Evolutionary conservation across 2,329 filamentous ascomycete species (phyloP).

Genomic region (Apiospora aurea): DNA sequence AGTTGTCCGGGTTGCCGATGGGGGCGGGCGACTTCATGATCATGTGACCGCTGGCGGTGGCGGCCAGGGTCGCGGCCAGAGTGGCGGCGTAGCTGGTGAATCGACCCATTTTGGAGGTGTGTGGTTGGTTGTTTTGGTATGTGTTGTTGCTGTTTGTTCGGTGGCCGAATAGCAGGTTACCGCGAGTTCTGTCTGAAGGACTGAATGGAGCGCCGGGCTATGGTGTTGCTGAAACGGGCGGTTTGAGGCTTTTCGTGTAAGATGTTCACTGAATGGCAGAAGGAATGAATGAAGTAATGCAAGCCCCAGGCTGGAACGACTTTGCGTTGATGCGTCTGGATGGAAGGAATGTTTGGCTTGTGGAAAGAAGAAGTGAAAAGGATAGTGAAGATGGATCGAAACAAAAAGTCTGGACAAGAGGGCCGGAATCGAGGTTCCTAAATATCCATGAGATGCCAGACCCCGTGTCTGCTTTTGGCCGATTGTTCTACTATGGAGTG

Average conservation of each 20-base stretch:
- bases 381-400: constrained; percentile 18
- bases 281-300: constrained; percentile 17
- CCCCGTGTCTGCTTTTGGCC: neutral
- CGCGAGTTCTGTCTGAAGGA: constrained; percentile 12
- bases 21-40: constrained; percentile 65
- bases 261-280: constrained; percentile 15
- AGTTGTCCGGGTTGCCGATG: constrained; percentile 58
- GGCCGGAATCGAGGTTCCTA: constrained; percentile 13
- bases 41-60: constrained; percentile 66
- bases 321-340: constrained; percentile 5
- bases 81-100: constrained; percentile 40
- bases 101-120: constrained; percentile 23
- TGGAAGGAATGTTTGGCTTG: constrained; percentile 16
- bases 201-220: constrained; percentile 20
- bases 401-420: constrained; percentile 1
- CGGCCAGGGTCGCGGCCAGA: constrained; percentile 55
- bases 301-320: constrained; percentile 19
- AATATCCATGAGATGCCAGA: neutral
- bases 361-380: constrained; percentile 17
- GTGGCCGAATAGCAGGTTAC: neutral
- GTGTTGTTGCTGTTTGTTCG: neutral
- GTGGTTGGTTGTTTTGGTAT: neutral
- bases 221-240: constrained; percentile 19
- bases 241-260: constrained; percentile 12
- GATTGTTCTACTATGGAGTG: neutral